Conservation (phyloP, 768 basidiomycete genomes). For the Dacryopinax spathularia region DNA sequence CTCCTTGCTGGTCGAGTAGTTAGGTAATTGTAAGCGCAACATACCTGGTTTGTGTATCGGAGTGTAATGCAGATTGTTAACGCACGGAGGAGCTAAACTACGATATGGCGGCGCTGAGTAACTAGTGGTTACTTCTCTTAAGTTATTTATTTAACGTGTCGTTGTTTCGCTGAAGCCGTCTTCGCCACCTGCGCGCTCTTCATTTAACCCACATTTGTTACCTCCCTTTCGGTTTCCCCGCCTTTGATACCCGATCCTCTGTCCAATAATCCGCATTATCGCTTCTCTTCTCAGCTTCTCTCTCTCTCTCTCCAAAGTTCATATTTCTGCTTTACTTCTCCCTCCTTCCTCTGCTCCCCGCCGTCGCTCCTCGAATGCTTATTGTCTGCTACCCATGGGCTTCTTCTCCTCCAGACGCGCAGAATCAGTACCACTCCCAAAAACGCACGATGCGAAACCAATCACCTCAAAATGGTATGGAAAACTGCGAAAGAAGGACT, state of each 20-base stretch:
- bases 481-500: conserved; percentile 2
- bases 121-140: no score
- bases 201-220: no score
- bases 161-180: no score
- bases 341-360: background rate
- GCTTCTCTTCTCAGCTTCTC: background rate
- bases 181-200: no score
- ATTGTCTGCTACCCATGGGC: background rate
- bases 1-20: conserved; percentile 1
- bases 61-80: background rate
- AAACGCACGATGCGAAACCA: background rate
- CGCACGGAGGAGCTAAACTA: no score
- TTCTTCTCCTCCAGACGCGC: conserved; percentile 2
- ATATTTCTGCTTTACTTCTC: background rate
- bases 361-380: background rate
- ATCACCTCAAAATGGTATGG: conserved; percentile 2
- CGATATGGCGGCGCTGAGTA: no score
- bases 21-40: conserved; percentile 3
- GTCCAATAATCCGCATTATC: no score
- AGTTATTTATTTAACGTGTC: no score
- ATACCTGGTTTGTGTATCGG: background rate
- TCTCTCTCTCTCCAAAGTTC: background rate
- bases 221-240: no score
- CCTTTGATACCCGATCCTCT: no score
- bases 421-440: background rate